phyloP scores from a whole-genome alignment of 140 eudicot species.

The Anethum foeniculum region DNA sequence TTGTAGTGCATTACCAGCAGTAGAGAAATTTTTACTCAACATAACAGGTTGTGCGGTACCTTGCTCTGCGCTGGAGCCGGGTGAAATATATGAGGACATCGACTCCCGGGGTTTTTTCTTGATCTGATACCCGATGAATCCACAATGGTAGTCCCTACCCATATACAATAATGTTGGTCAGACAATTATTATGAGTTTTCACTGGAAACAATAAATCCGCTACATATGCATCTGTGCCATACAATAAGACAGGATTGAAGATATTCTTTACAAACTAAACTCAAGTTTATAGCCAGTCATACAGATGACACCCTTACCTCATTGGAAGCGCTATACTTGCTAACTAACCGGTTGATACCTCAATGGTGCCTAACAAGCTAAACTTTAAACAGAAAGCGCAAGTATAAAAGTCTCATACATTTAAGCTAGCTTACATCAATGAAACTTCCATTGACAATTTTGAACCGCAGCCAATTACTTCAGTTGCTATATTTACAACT shows the following conservation, averaged over 20 bases:
- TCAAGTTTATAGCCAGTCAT: neutral
- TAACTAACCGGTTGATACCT: neutral
- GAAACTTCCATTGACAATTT: neutral
- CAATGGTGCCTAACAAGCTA: neutral
- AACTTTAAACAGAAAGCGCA: neutral
- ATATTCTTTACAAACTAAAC: neutral
- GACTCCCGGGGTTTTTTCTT: slow-evolving; percentile 40
- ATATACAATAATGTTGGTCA: slow-evolving; percentile 6
- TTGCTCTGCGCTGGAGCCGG: slow-evolving; percentile 29
- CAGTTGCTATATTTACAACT: neutral
- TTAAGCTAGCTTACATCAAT: neutral
- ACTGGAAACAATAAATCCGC: neutral
- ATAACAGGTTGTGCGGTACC: slow-evolving; percentile 20
- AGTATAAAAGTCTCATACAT: neutral
- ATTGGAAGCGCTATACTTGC: neutral
- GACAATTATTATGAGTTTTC: neutral
- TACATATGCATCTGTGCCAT: neutral
- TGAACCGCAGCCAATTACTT: neutral
- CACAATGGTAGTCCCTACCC: slow-evolving; percentile 89
- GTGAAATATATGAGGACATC: slow-evolving; percentile 8
- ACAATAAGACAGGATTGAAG: neutral
- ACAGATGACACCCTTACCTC: neutral
- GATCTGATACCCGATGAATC: slow-evolving; percentile 65
- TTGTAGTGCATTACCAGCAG: slow-evolving; percentile 14
- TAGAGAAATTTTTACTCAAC: slow-evolving; percentile 21